Percentiles rank a stretch among this genome's conserved stretches.
Evolutionary conservation across 805 yeast genomes (phyloP).

Genomic region (Ogataea thermomethanolica): DNA sequence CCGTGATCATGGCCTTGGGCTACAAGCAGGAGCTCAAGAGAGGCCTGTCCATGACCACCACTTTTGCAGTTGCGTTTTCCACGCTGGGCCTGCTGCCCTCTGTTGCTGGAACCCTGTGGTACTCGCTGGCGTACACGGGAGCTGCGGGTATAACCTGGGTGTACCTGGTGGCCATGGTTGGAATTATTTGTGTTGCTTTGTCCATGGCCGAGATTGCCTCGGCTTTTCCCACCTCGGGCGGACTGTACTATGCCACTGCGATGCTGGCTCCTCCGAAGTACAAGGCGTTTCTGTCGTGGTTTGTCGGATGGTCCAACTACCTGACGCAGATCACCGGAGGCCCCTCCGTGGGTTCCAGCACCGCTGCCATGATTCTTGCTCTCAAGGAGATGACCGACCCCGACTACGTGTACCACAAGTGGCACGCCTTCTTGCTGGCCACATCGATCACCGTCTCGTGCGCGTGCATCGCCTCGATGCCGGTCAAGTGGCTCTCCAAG

Average conservation of each 20-base stretch:
- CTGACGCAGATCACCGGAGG: constrained; percentile 60
- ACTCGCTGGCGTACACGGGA: constrained; percentile 59
- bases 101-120: constrained; percentile 58
- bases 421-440: constrained; percentile 50
- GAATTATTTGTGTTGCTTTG: constrained; percentile 55
- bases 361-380: constrained; percentile 56
- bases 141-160: constrained; percentile 65
- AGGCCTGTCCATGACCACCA: constrained; percentile 53
- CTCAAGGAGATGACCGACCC: constrained; percentile 41
- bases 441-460: constrained; percentile 49
- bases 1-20: constrained; percentile 53
- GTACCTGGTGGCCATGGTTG: constrained; percentile 51
- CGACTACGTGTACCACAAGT: constrained; percentile 40
- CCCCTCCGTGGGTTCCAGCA: constrained; percentile 56
- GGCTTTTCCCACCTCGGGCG: constrained; percentile 66
- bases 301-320: constrained; percentile 64
- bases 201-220: constrained; percentile 64
- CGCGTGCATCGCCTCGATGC: constrained; percentile 46
- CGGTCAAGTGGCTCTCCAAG: constrained; percentile 52
- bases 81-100: constrained; percentile 66
- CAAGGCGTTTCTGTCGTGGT: constrained; percentile 56
- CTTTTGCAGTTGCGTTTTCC: constrained; percentile 61
- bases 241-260: constrained; percentile 66
- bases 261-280: constrained; percentile 55
- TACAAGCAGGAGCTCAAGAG: constrained; percentile 64